Conservation (phyloP, 257 asterid genomes). For the Primulina tabacum region DNA sequence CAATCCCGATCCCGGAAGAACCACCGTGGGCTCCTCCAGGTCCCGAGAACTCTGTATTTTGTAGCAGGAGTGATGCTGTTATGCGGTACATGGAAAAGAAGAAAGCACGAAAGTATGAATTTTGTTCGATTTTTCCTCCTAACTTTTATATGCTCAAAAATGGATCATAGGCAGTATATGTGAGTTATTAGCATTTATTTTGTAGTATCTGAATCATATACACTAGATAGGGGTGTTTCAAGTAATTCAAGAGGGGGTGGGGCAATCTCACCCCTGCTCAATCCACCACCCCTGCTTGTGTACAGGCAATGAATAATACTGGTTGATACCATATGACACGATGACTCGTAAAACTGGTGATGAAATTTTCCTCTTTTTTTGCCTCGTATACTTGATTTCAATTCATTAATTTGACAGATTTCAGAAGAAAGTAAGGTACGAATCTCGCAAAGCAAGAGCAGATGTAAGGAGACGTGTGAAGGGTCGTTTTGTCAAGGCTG, state of each 20-base stretch:
- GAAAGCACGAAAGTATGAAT: slow-evolving; percentile 47
- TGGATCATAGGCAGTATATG: not conserved
- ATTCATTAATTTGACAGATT: slow-evolving; percentile 43
- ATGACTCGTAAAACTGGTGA: not conserved
- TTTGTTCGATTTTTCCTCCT: not conserved
- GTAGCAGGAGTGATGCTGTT: slow-evolving; percentile 45
- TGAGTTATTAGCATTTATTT: not conserved
- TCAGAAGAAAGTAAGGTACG: slow-evolving; percentile 90
- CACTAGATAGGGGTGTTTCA: not conserved
- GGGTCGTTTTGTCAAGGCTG: slow-evolving; percentile 95
- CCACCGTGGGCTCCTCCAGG: slow-evolving; percentile 38
- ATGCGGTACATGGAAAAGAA: slow-evolving; percentile 53
- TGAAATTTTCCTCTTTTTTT: not conserved
- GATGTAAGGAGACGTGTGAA: slow-evolving; percentile 92
- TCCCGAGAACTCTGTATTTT: slow-evolving; percentile 35
- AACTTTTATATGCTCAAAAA: not conserved
- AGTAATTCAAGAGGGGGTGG: not conserved
- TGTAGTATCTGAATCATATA: not conserved
- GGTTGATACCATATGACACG: not conserved
- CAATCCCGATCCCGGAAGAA: slow-evolving; percentile 44
- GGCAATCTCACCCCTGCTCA: not conserved
- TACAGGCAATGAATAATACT: not conserved
- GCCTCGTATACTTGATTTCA: not conserved
- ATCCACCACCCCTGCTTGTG: not conserved
- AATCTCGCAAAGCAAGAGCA: slow-evolving; percentile 93